A percentile compares a stretch with the other conserved stretches of the same genome.
Conservation (phyloP, 345 rosid genomes). For the Gossypium anomalum region DNA sequence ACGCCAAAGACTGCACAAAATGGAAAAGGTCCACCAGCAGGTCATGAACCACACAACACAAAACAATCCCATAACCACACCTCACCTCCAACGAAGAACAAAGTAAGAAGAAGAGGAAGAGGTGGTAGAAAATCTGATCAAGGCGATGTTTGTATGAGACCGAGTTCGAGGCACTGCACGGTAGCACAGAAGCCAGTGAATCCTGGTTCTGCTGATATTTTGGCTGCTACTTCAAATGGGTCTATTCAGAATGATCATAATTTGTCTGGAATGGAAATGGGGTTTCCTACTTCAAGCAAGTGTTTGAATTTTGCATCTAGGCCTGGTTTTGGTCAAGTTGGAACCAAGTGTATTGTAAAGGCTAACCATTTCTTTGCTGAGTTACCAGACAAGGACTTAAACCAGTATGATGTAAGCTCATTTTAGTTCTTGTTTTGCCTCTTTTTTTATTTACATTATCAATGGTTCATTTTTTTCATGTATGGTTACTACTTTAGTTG, state of each 20-base stretch:
- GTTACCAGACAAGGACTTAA: constrained; percentile 86
- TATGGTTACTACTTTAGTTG: not conserved
- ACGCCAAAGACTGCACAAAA: constrained; percentile 60
- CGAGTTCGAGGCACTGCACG: constrained; percentile 90
- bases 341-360: constrained; percentile 92
- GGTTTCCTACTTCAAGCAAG: constrained; percentile 66
- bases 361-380: constrained; percentile 97
- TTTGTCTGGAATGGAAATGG: constrained; percentile 41
- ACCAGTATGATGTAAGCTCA: constrained; percentile 86
- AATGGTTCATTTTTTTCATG: too few relatives aligned
- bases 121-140: constrained; percentile 96
- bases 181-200: constrained; percentile 53
- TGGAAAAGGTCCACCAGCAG: constrained; percentile 58
- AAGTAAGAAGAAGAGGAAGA: constrained; percentile 82
- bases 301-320: constrained; percentile 67
- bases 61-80: constrained; percentile 45
- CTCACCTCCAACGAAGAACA: constrained; percentile 64
- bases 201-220: constrained; percentile 23
- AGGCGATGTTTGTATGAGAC: constrained; percentile 75
- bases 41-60: constrained; percentile 32
- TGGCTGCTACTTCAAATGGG: constrained; percentile 28
- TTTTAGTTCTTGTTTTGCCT: constrained; percentile 10
- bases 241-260: constrained; percentile 25
- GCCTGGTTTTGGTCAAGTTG: constrained; percentile 86
- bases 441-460: too few relatives aligned